These are phyloP conservation scores for Metarhizium humberi DNA, from an alignment of 2,329 filamentous ascomycete species.

Conservation along the genomic window DNA sequence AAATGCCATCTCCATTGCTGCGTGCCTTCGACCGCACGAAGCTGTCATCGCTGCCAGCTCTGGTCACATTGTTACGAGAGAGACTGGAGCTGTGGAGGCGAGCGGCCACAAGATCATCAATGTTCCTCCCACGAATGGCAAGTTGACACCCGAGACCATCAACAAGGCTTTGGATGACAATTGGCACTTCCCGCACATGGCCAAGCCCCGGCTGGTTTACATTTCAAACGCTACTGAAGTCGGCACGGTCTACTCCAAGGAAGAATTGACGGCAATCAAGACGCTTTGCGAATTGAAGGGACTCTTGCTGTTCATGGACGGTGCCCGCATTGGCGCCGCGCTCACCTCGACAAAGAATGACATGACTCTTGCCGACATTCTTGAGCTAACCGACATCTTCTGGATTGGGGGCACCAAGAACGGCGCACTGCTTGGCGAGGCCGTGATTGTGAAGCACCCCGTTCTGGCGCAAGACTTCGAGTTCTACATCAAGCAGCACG, in stretches of 20 bases:
- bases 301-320: conserved; percentile 37
- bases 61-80: conserved; percentile 38
- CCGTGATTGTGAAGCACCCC: conserved; percentile 35
- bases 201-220: conserved; percentile 40
- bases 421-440: conserved; percentile 39
- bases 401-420: conserved; percentile 47
- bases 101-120: conserved; percentile 43
- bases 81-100: conserved; percentile 41
- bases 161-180: conserved; percentile 34
- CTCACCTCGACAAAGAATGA: conserved; percentile 33
- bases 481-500: conserved; percentile 43
- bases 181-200: conserved; percentile 42
- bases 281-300: conserved; percentile 29
- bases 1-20: conserved; percentile 41
- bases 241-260: conserved; percentile 36
- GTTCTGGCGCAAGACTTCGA: conserved; percentile 34
- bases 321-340: conserved; percentile 35
- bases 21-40: conserved; percentile 39
- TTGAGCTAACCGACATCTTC: conserved; percentile 40
- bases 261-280: conserved; percentile 32
- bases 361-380: conserved; percentile 32
- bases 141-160: conserved; percentile 34
- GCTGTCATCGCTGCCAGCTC: conserved; percentile 40
- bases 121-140: conserved; percentile 34
- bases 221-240: conserved; percentile 42